Percentiles rank a stretch among this genome's conserved stretches.
Conservation (phyloP, 2,329 filamentous ascomycete genomes). For the Sporothrix phasma region DNA sequence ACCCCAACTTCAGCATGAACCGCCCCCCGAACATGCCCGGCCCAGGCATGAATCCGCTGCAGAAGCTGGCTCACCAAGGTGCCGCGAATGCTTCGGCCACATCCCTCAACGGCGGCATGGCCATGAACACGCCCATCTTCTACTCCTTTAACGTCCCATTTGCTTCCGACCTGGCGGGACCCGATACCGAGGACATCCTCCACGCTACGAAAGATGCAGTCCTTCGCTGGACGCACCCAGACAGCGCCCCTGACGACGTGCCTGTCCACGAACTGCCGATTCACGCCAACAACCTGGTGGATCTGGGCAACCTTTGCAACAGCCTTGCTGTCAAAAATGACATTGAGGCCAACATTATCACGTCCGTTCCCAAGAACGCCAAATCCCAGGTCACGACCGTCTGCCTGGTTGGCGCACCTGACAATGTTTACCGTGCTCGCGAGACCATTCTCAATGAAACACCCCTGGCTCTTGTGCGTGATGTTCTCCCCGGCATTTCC, state of each 20-base stretch:
- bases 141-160: constrained; percentile 97
- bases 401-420: constrained; percentile 77
- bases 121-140: constrained; percentile 70
- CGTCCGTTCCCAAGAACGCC: constrained; percentile 64
- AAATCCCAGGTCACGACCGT: constrained; percentile 73
- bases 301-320: constrained; percentile 68
- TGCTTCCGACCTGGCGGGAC: constrained; percentile 81
- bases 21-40: constrained; percentile 44
- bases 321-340: constrained; percentile 67
- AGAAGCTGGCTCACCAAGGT: constrained; percentile 44
- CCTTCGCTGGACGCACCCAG: constrained; percentile 86
- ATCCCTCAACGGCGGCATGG: constrained; percentile 44
- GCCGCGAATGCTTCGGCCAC: constrained; percentile 26
- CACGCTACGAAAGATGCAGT: constrained; percentile 84
- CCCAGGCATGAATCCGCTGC: constrained; percentile 46
- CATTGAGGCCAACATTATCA: constrained; percentile 74
- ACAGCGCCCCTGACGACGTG: constrained; percentile 72
- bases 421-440: constrained; percentile 80
- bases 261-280: constrained; percentile 86
- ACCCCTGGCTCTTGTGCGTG: constrained; percentile 65
- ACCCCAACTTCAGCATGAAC: constrained; percentile 55
- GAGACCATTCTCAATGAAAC: constrained; percentile 86
- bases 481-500: not conserved
- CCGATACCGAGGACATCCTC: constrained; percentile 87
- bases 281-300: constrained; percentile 75